Evolutionary conservation across 2,329 filamentous ascomycete species (phyloP).

Genomic region (Xylaria digitata): DNA sequence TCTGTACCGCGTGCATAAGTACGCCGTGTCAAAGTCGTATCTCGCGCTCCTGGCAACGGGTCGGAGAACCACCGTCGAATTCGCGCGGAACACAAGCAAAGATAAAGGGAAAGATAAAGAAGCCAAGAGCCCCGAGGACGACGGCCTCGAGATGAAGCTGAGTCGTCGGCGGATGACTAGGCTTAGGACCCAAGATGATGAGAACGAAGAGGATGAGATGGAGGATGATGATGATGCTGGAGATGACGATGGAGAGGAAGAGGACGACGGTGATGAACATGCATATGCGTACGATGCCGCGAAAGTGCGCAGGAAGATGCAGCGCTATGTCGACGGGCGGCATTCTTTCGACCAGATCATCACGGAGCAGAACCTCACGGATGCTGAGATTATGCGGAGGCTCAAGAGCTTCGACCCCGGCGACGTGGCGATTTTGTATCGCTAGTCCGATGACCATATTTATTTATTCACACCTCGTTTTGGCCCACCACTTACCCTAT

Average conservation of each 20-base stretch:
- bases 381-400: conserved; percentile 76
- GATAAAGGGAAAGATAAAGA: neutral
- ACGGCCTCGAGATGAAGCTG: conserved; percentile 37
- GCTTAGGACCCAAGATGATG: conserved; percentile 1
- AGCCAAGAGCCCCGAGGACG: conserved; percentile 21
- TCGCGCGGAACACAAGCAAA: conserved; percentile 16
- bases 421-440: conserved; percentile 66
- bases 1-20: conserved; percentile 92
- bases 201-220: conserved; percentile 5
- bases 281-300: conserved; percentile 40
- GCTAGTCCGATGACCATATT: conserved; percentile 49
- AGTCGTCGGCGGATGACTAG: conserved; percentile 13
- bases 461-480: no score
- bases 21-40: conserved; percentile 77
- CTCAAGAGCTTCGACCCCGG: conserved; percentile 68
- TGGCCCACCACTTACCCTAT: no score
- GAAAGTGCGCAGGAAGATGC: conserved; percentile 56
- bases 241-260: conserved; percentile 32
- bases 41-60: conserved; percentile 67
- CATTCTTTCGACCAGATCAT: conserved; percentile 87
- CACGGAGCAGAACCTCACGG: conserved; percentile 76
- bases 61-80: conserved; percentile 52
- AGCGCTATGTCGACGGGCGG: conserved; percentile 77
- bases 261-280: conserved; percentile 28
- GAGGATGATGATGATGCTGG: conserved; percentile 6